phyloP scores from a whole-genome alignment of 2,329 filamentous ascomycete species.

The Neopestalotiopsis sp. region DNA sequence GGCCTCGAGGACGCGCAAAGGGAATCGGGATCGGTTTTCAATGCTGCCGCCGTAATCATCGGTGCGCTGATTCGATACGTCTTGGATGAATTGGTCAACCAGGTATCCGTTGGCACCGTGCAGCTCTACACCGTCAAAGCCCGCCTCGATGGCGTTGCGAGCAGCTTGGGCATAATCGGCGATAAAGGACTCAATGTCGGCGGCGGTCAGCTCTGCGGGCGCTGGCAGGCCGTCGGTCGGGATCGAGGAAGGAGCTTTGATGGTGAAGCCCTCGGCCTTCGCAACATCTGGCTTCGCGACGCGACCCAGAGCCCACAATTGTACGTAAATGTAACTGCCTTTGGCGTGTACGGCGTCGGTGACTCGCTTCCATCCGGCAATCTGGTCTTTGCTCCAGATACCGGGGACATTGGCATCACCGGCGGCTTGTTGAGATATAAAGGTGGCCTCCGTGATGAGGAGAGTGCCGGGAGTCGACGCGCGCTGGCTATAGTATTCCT shows the following conservation, averaged over 20 bases:
- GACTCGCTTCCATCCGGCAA: conserved; percentile 60
- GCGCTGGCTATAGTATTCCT: conserved; percentile 35
- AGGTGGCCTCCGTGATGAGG: conserved; percentile 60
- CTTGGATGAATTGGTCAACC: conserved; percentile 59
- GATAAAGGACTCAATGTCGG: conserved; percentile 68
- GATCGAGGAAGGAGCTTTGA: conserved; percentile 34
- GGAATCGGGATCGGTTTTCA: conserved; percentile 56
- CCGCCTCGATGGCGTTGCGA: conserved; percentile 62
- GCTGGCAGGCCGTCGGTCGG: conserved; percentile 50
- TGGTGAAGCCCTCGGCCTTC: conserved; percentile 23
- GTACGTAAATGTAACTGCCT: conserved; percentile 60
- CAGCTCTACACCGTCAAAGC: conserved; percentile 73
- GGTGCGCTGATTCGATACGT: conserved; percentile 55
- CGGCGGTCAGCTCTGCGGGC: conserved; percentile 66
- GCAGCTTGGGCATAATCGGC: conserved; percentile 58
- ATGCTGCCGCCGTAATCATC: conserved; percentile 40
- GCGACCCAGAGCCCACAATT: conserved; percentile 65
- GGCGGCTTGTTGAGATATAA: conserved; percentile 47
- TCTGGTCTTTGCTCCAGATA: conserved; percentile 56
- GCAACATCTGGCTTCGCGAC: conserved; percentile 39
- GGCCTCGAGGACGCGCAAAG: conserved; percentile 52
- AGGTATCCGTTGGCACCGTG: conserved; percentile 66
- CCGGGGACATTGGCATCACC: conserved; percentile 55
- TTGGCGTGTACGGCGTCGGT: conserved; percentile 64
- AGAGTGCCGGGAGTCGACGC: conserved; percentile 39